These are phyloP conservation scores for Clitoria ternatea DNA, from an alignment of 306 rosid species.

Conservation along the genomic window DNA sequence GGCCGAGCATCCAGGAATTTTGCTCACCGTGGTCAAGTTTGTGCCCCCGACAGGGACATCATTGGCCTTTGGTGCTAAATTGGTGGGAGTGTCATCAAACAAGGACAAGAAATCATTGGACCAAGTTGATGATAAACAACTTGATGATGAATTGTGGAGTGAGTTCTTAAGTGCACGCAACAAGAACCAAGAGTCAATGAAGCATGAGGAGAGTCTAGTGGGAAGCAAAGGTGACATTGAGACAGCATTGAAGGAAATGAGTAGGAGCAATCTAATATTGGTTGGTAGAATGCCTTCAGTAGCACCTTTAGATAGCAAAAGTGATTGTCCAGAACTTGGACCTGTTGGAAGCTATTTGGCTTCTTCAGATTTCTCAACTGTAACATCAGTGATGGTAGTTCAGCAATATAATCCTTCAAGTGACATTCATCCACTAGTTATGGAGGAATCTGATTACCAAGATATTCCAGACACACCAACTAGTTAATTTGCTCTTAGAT, in stretches of 20 bases:
- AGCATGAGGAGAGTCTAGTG: constrained; percentile 43
- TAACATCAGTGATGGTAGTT: constrained; percentile 50
- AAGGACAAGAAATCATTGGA: not conserved
- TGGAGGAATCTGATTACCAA: constrained; percentile 32
- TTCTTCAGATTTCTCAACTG: constrained; percentile 45
- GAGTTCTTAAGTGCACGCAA: constrained; percentile 24
- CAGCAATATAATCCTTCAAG: constrained; percentile 45
- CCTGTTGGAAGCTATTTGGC: constrained; percentile 62
- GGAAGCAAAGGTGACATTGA: constrained; percentile 38
- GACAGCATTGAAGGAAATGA: constrained; percentile 35
- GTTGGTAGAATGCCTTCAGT: constrained; percentile 57
- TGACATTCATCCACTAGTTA: constrained; percentile 40
- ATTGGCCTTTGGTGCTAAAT: constrained; percentile 36
- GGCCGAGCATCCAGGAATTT: constrained; percentile 68
- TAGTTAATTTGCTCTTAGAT: too few species aligned
- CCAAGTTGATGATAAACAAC: constrained; percentile 18
- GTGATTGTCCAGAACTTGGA: constrained; percentile 59
- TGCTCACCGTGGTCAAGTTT: constrained; percentile 36
- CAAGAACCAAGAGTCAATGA: constrained; percentile 30
- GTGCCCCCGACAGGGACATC: constrained; percentile 29
- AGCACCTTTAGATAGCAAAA: constrained; percentile 38
- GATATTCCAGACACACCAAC: constrained; percentile 33
- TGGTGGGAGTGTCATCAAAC: constrained; percentile 31
- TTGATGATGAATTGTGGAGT: constrained; percentile 34
- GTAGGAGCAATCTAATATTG: constrained; percentile 38